These are phyloP conservation scores for Isoetes taiwanensis DNA, from an alignment of 75 land plant species.

Conservation along the genomic window DNA sequence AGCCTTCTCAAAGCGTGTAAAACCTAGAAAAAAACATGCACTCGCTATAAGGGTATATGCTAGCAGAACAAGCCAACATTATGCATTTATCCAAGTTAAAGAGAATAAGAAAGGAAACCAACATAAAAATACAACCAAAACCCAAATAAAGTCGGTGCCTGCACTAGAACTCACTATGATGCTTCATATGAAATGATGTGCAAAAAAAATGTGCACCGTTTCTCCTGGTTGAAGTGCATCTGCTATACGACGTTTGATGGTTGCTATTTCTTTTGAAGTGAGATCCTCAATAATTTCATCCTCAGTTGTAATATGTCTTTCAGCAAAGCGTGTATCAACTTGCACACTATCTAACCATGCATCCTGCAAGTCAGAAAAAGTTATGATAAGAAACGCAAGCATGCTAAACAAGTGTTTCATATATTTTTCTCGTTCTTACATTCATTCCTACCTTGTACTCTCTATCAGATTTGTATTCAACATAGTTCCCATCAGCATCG, in stretches of 20 bases:
- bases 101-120: background rate
- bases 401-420: background rate
- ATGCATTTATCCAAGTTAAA: background rate
- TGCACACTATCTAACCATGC: slow-evolving; percentile 91
- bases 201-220: slow-evolving; percentile 45
- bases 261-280: slow-evolving; percentile 41
- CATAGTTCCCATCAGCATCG: slow-evolving; percentile 82
- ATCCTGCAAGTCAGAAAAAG: slow-evolving; percentile 39
- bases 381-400: background rate
- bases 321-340: slow-evolving; percentile 36
- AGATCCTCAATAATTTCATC: slow-evolving; percentile 38
- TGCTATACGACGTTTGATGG: slow-evolving; percentile 70
- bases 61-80: too few relatives aligned
- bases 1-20: slow-evolving; percentile 71
- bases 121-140: background rate
- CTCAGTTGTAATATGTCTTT: slow-evolving; percentile 12
- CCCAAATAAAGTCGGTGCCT: too few relatives aligned
- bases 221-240: slow-evolving; percentile 78
- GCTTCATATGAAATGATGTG: too few relatives aligned
- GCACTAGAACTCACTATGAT: too few relatives aligned
- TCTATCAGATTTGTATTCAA: slow-evolving; percentile 56
- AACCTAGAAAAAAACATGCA: slow-evolving; percentile 32
- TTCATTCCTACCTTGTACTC: slow-evolving; percentile 74
- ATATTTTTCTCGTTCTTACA: too few relatives aligned
- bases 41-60: too few relatives aligned